Conservation (phyloP, 2,329 filamentous ascomycete species). For the Thyridium curvatum region DNA sequence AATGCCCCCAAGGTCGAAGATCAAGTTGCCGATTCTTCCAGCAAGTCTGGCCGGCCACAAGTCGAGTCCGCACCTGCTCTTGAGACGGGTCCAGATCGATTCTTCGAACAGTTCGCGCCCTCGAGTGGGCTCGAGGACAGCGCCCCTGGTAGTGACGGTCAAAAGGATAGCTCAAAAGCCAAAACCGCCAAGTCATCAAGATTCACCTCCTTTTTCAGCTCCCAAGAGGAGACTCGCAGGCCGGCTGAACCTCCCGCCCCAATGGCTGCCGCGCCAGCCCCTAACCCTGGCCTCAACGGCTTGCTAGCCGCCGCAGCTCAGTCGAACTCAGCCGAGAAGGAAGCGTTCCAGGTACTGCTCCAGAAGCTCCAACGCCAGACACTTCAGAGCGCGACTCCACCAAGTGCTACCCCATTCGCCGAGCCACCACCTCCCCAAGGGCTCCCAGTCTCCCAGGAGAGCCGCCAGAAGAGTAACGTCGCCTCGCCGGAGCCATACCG, state of each 20-base stretch:
- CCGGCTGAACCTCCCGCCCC: conserved; percentile 38
- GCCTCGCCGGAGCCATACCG: conserved; percentile 43
- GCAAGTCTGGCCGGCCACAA: conserved; percentile 43
- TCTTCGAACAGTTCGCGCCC: conserved; percentile 46
- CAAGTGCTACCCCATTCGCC: conserved; percentile 20
- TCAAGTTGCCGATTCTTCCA: conserved; percentile 27
- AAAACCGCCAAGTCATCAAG: conserved; percentile 69
- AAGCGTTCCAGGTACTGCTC: conserved; percentile 77
- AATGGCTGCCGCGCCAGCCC: conserved; percentile 11
- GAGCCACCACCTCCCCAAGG: conserved; percentile 22
- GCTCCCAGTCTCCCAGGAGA: conserved; percentile 11
- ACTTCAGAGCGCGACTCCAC: conserved; percentile 30
- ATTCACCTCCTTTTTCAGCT: conserved; percentile 76
- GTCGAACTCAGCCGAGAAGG: conserved; percentile 62
- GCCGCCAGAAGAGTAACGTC: conserved; percentile 29
- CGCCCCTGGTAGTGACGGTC: conserved; percentile 40
- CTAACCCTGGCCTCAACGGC: conserved; percentile 15
- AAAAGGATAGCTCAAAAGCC: conserved; percentile 29
- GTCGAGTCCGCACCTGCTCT: conserved; percentile 55
- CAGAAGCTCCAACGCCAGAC: conserved; percentile 68
- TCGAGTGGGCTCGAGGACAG: conserved; percentile 32
- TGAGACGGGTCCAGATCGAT: conserved; percentile 68
- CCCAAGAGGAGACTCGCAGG: conserved; percentile 45
- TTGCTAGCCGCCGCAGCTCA: conserved; percentile 15
- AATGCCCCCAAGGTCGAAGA: conserved; percentile 33